Conservation (phyloP, 2,329 filamentous ascomycete genomes). For the Polytolypa hystricis region DNA sequence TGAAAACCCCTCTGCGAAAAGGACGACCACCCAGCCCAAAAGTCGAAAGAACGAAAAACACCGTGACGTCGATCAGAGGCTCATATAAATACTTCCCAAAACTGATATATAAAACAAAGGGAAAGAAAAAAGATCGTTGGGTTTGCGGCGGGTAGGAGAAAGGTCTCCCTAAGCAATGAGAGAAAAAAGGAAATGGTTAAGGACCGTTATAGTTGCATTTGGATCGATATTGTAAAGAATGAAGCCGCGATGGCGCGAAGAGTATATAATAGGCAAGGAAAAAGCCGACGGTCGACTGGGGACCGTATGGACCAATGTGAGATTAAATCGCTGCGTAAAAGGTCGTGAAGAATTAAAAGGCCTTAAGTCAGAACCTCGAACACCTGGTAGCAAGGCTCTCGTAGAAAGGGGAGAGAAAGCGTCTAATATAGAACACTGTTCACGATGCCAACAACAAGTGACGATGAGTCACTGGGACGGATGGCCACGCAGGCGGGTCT, state of each 20-base stretch:
- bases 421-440: background rate
- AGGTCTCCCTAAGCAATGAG: slow-evolving; percentile 2
- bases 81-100: slow-evolving; percentile 21
- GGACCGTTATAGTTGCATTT: slow-evolving; percentile 15
- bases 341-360: slow-evolving; percentile 9
- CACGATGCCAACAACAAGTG: slow-evolving; percentile 2
- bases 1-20: slow-evolving; percentile 13
- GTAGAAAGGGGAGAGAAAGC: background rate
- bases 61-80: slow-evolving; percentile 30
- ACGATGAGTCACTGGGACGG: slow-evolving; percentile 5
- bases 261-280: background rate
- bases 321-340: slow-evolving; percentile 12
- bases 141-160: slow-evolving; percentile 10
- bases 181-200: slow-evolving; percentile 7
- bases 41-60: slow-evolving; percentile 16
- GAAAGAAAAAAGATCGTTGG: slow-evolving; percentile 15
- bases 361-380: slow-evolving; percentile 4
- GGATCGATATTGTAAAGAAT: slow-evolving; percentile 2
- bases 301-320: background rate
- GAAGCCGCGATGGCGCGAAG: background rate
- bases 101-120: slow-evolving; percentile 6
- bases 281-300: slow-evolving; percentile 3
- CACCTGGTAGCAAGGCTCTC: slow-evolving; percentile 6
- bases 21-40: slow-evolving; percentile 3
- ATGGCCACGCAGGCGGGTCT: slow-evolving; percentile 4